phyloP scores from a whole-genome alignment of 106 monocot genomes.

The Dioscorea dumetorum region DNA sequence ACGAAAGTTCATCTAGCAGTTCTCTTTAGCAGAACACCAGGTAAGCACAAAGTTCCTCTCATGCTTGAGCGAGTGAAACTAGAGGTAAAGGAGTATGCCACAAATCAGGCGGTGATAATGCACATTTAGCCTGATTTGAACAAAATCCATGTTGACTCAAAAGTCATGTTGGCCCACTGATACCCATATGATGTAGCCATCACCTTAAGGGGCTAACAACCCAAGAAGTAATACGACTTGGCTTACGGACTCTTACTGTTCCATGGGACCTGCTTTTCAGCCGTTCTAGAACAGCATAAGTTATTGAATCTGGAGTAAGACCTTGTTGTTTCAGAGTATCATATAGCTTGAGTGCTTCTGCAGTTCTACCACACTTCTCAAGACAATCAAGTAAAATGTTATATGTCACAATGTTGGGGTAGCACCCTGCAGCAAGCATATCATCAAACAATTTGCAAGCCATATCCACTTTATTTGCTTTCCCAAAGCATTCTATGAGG shows the following conservation, averaged over 20 bases:
- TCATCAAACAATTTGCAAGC: conserved; percentile 88
- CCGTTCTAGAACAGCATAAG: conserved; percentile 73
- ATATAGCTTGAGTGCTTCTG: conserved; percentile 68
- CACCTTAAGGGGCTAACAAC: conserved; percentile 80
- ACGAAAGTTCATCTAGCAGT: no score
- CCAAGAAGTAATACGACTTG: conserved; percentile 64
- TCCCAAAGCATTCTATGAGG: conserved; percentile 97
- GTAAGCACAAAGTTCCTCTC: no score
- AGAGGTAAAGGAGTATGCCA: no score
- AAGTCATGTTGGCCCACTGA: no score
- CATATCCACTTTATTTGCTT: conserved; percentile 75
- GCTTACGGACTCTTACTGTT: conserved; percentile 37
- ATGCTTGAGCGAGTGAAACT: no score
- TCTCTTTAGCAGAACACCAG: no score
- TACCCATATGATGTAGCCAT: background rate
- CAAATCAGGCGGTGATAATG: no score
- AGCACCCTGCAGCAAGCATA: conserved; percentile 76
- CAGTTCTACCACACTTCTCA: conserved; percentile 61
- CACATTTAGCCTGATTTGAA: no score
- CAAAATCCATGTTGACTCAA: no score
- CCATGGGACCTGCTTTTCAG: conserved; percentile 46
- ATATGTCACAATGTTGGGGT: conserved; percentile 92
- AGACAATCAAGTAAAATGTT: conserved; percentile 95
- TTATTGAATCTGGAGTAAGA: conserved; percentile 80
- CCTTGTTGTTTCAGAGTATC: conserved; percentile 62